A percentile compares a stretch with the other conserved stretches of the same genome.
Evolutionary conservation across 1,284 basidiomycete genomes (phyloP).

Genomic region (Cryptococcus jaspeensis): DNA sequence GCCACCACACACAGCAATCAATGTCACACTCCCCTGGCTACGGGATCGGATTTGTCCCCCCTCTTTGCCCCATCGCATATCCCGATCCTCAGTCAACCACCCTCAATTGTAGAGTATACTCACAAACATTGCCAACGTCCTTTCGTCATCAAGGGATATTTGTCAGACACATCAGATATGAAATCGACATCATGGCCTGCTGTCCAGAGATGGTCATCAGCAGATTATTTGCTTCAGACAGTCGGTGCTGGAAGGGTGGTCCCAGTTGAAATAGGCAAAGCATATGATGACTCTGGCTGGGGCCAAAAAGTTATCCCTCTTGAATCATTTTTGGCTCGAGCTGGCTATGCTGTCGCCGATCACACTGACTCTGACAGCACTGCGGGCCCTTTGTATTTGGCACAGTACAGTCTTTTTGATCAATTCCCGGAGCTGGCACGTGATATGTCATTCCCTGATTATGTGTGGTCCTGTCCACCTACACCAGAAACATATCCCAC

Average conservation of each 20-base stretch:
- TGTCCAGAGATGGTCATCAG: conserved; percentile 63
- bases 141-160: conserved; percentile 68
- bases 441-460: conserved; percentile 82
- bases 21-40: neutral
- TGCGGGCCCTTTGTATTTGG: conserved; percentile 67
- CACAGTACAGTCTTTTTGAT: conserved; percentile 79
- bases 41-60: neutral
- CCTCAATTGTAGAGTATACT: conserved; percentile 65
- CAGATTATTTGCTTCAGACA: conserved; percentile 63
- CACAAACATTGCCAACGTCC: conserved; percentile 56
- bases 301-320: conserved; percentile 75
- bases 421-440: conserved; percentile 76
- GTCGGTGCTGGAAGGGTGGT: conserved; percentile 78
- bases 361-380: neutral
- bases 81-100: conserved; percentile 36
- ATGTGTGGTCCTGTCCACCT: conserved; percentile 70
- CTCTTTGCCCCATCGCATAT: conserved; percentile 41
- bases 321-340: conserved; percentile 66
- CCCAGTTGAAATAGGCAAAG: conserved; percentile 83
- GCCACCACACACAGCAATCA: neutral
- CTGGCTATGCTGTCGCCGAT: conserved; percentile 50
- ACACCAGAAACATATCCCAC: conserved; percentile 54
- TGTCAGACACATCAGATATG: conserved; percentile 54
- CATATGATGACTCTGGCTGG: conserved; percentile 82
- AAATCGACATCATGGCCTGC: conserved; percentile 60